These are phyloP conservation scores for Pneumocystis murina DNA, from an alignment of 1,139 yeast genomes.

Conservation along the genomic window DNA sequence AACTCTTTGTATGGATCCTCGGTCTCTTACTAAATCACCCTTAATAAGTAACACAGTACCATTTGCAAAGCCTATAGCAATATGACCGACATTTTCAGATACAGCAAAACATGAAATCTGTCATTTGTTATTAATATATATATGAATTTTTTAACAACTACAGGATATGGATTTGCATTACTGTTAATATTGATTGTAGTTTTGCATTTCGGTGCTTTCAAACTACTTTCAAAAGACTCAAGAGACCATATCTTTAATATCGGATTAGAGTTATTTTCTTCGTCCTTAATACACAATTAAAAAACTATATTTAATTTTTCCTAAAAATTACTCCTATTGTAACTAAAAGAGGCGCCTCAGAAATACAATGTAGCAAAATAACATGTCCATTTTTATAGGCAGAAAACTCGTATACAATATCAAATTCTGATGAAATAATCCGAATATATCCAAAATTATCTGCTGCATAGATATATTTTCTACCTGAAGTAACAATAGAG, in stretches of 20 bases:
- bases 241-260: constrained; percentile 71
- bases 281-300: constrained; percentile 20
- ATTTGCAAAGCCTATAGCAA: constrained; percentile 75
- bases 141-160: constrained; percentile 18
- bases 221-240: constrained; percentile 27
- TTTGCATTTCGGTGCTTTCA: constrained; percentile 28
- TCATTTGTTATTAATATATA: neutral
- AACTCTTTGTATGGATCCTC: constrained; percentile 77
- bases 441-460: constrained; percentile 41
- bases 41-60: constrained; percentile 71
- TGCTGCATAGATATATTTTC: constrained; percentile 44
- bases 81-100: constrained; percentile 42
- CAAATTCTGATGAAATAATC: constrained; percentile 40
- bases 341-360: constrained; percentile 46
- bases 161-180: constrained; percentile 51
- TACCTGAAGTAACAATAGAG: constrained; percentile 49
- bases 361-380: constrained; percentile 38
- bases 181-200: constrained; percentile 32
- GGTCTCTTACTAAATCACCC: constrained; percentile 76
- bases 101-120: constrained; percentile 41
- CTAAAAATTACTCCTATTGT: constrained; percentile 27
- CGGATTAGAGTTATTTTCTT: constrained; percentile 40
- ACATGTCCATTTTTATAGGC: constrained; percentile 49
- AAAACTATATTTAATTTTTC: neutral
- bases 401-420: constrained; percentile 34